phyloP scores from a whole-genome alignment of 23 red algal species.

The Gracilaria gracilis region DNA sequence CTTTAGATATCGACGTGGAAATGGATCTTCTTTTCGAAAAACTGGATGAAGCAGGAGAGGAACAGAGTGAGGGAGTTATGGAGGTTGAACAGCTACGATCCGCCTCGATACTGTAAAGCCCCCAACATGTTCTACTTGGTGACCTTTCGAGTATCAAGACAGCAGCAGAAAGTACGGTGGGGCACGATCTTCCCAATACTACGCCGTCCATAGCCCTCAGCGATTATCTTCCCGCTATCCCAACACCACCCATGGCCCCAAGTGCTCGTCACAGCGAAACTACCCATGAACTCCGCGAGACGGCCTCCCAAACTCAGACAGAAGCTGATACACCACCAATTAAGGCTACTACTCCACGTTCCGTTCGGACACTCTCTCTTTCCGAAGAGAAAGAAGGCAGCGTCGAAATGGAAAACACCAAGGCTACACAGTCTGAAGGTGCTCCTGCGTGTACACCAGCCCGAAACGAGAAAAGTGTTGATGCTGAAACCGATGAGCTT shows the following conservation, averaged over 20 bases:
- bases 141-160: not conserved
- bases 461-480: not conserved
- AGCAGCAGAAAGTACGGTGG: not conserved
- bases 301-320: not conserved
- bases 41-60: conserved; percentile 3
- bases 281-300: not conserved
- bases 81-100: conserved; percentile 23
- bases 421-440: not conserved
- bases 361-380: not conserved
- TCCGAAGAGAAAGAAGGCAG: not conserved
- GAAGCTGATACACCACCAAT: not conserved
- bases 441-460: not conserved
- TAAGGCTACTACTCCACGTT: not conserved
- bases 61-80: conserved; percentile 16
- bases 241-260: not conserved
- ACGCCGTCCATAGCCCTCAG: conserved; percentile 7
- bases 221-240: conserved; percentile 1
- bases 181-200: not conserved
- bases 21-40: conserved; percentile 62
- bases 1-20: conserved; percentile 52
- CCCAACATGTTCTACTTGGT: not conserved
- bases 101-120: not conserved
- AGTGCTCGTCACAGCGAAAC: not conserved
- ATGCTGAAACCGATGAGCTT: not conserved
- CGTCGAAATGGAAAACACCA: not conserved